Conservation (phyloP, 441 rosid species). For the Corymbia citriodora region DNA sequence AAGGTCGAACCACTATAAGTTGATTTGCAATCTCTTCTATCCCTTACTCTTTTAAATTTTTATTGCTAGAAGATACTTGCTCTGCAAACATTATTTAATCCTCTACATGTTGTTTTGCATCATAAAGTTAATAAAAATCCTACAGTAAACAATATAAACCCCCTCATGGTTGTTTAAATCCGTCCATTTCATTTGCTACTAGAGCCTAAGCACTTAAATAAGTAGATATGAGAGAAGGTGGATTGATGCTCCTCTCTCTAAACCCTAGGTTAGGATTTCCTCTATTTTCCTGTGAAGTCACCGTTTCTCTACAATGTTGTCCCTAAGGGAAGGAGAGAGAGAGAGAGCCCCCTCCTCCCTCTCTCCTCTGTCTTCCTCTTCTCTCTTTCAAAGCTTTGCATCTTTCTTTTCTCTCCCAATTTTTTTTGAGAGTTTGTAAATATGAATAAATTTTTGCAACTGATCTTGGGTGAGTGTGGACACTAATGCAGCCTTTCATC, state of each 20-base stretch:
- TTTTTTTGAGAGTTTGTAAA: not conserved
- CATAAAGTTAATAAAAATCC: too few relatives aligned
- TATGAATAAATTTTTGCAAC: not conserved
- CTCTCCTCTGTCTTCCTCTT: not conserved
- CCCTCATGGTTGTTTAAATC: not conserved
- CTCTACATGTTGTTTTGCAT: not conserved
- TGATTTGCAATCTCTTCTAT: not conserved
- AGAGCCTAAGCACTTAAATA: not conserved
- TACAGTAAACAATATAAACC: not conserved
- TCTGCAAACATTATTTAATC: not conserved
- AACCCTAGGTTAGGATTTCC: not conserved
- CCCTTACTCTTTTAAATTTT: not conserved
- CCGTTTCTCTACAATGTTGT: fast-evolving
- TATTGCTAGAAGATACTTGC: not conserved
- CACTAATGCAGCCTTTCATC: not conserved
- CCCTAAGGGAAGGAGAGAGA: not conserved
- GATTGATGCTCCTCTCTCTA: not conserved
- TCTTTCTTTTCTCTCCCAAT: not conserved
- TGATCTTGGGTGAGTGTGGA: not conserved
- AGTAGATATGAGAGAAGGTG: not conserved
- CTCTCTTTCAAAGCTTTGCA: not conserved
- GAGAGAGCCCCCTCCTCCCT: not conserved
- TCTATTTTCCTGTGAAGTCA: not conserved
- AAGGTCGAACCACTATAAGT: too few relatives aligned
- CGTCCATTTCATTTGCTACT: not conserved